Conservation (phyloP, 305 asterid species). For the Fraxinus latifolia region DNA sequence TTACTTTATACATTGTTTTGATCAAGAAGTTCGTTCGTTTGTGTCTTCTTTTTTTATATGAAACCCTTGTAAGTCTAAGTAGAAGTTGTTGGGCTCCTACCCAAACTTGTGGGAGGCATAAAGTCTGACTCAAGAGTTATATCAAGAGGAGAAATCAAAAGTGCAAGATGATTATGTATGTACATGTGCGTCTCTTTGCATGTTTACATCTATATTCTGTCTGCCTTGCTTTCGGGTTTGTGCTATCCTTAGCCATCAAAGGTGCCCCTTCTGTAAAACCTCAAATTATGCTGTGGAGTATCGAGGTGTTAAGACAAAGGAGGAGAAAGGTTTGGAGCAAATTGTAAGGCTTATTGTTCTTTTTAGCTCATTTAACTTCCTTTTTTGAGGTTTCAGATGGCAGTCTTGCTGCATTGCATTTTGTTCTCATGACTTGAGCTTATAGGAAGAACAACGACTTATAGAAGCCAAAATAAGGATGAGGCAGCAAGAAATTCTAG, state of each 20-base stretch:
- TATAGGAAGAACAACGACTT: constrained; percentile 90
- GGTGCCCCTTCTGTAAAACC: constrained; percentile 96
- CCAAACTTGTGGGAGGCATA: neutral
- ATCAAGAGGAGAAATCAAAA: neutral
- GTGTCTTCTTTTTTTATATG: no score
- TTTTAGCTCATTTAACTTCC: neutral
- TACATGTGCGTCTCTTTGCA: neutral
- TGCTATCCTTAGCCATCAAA: constrained; percentile 49
- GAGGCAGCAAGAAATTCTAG: constrained; percentile 88
- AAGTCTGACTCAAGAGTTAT: neutral
- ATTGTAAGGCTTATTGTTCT: constrained; percentile 51
- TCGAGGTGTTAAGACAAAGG: constrained; percentile 86
- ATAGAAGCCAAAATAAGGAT: constrained; percentile 97
- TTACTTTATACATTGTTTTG: constrained; percentile 6
- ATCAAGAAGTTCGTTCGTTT: neutral
- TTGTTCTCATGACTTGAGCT: neutral
- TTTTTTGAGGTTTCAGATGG: constrained; percentile 1
- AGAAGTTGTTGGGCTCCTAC: neutral
- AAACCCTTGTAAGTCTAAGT: neutral
- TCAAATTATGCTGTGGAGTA: constrained; percentile 95
- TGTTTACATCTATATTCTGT: neutral
- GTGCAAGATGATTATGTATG: neutral
- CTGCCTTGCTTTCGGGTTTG: constrained; percentile 7
- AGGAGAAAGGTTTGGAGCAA: constrained; percentile 94
- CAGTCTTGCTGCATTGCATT: constrained; percentile 16